phyloP scores from a whole-genome alignment of 2,329 filamentous ascomycete species.

The Thermomyces lanuginosus region DNA sequence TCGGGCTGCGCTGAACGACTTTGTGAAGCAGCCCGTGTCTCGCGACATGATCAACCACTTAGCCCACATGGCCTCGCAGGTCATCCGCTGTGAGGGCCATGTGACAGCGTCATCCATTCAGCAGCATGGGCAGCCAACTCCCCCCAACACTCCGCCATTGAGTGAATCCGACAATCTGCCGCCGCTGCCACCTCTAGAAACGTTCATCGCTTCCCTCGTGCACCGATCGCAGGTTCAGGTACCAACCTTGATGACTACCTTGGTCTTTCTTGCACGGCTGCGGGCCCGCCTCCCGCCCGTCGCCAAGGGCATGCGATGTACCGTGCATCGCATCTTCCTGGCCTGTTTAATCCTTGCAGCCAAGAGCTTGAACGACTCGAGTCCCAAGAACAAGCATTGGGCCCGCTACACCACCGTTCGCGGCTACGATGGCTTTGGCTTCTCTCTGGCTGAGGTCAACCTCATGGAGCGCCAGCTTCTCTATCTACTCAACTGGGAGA shows the following conservation, averaged over 20 bases:
- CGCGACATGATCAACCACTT: slow-evolving; percentile 33
- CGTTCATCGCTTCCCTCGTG: slow-evolving; percentile 84
- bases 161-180: slow-evolving; percentile 25
- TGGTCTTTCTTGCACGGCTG: slow-evolving; percentile 81
- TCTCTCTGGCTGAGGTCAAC: slow-evolving; percentile 91
- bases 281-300: slow-evolving; percentile 76
- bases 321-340: slow-evolving; percentile 93
- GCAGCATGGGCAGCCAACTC: slow-evolving; percentile 40
- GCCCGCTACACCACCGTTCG: slow-evolving; percentile 73
- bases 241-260: slow-evolving; percentile 87
- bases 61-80: slow-evolving; percentile 30
- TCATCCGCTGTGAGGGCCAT: slow-evolving; percentile 39
- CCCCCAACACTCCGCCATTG: slow-evolving; percentile 43
- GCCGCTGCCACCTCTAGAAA: slow-evolving; percentile 60
- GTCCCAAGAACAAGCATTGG: slow-evolving; percentile 99
- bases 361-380: slow-evolving; percentile 97
- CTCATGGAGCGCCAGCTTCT: slow-evolving; percentile 98
- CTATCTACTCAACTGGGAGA: slow-evolving; percentile 86
- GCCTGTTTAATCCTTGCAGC: slow-evolving; percentile 51
- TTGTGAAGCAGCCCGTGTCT: slow-evolving; percentile 31
- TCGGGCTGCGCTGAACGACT: slow-evolving; percentile 31
- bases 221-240: slow-evolving; percentile 92
- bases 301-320: slow-evolving; percentile 91
- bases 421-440: slow-evolving; percentile 63
- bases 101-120: slow-evolving; percentile 21